phyloP scores from a whole-genome alignment of 2,329 filamentous ascomycete species.

The Pseudophaeomoniella oleicola region DNA sequence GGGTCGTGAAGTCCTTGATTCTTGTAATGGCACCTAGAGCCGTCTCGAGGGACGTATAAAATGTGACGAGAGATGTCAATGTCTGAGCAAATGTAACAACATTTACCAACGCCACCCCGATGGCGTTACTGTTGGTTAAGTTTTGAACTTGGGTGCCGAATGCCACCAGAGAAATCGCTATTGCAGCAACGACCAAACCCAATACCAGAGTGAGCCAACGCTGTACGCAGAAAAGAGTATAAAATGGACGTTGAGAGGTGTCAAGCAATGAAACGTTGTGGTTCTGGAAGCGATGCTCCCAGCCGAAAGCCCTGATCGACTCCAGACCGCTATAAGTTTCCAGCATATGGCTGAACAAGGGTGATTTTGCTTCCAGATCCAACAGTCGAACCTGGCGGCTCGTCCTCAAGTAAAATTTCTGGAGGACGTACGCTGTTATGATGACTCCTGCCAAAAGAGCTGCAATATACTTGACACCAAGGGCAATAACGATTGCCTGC shows the following conservation, averaged over 20 bases:
- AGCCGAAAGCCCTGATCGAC: conserved; percentile 35
- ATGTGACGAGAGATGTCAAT: conserved; percentile 34
- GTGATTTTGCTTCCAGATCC: conserved; percentile 24
- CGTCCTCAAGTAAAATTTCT: conserved; percentile 24
- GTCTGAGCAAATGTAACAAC: conserved; percentile 38
- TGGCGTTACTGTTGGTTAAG: conserved; percentile 14
- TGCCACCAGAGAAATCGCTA: conserved; percentile 10
- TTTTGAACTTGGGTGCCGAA: conserved; percentile 18
- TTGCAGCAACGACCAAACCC: conserved; percentile 16
- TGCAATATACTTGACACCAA: background rate
- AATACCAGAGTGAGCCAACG: conserved; percentile 22
- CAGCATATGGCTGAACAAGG: conserved; percentile 22
- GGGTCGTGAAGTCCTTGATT: conserved; percentile 37
- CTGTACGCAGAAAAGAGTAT: conserved; percentile 26
- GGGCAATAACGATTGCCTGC: conserved; percentile 1
- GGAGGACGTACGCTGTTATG: conserved; percentile 14
- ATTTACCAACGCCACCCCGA: conserved; percentile 39
- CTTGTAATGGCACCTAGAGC: conserved; percentile 41
- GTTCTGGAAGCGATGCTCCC: conserved; percentile 22
- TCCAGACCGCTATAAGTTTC: conserved; percentile 31
- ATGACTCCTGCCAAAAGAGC: conserved; percentile 22
- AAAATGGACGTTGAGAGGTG: conserved; percentile 25
- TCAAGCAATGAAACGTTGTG: conserved; percentile 23
- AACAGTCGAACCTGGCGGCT: conserved; percentile 26
- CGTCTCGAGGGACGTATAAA: conserved; percentile 44